Evolutionary conservation across 768 basidiomycete species (phyloP).

Genomic region (Termitomyces sp.): DNA sequence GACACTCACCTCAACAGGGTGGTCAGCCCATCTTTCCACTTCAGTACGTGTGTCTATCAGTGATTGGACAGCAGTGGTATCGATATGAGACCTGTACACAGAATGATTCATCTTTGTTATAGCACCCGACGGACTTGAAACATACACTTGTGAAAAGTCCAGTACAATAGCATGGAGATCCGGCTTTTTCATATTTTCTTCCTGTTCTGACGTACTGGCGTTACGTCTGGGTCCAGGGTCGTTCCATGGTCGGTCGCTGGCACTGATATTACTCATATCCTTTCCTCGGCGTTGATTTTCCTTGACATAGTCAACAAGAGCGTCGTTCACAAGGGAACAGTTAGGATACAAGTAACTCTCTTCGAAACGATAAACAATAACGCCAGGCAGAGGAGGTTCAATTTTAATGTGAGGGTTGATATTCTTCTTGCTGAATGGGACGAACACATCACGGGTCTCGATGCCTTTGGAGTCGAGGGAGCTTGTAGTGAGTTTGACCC

Average conservation of each 20-base stretch:
- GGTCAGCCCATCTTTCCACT: conserved; percentile 85
- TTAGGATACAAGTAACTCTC: conserved; percentile 90
- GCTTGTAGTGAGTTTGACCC: conserved; percentile 54
- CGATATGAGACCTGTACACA: conserved; percentile 66
- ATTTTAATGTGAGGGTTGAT: conserved; percentile 71
- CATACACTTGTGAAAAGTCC: conserved; percentile 83
- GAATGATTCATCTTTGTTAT: background rate
- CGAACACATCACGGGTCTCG: conserved; percentile 68
- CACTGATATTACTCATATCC: conserved; percentile 58
- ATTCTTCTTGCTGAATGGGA: conserved; percentile 62
- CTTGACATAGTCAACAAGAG: conserved; percentile 80
- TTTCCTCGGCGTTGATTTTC: conserved; percentile 68
- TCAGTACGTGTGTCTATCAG: conserved; percentile 84
- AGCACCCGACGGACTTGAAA: conserved; percentile 2
- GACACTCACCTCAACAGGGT: conserved; percentile 56
- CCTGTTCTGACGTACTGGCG: conserved; percentile 39
- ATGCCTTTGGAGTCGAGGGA: conserved; percentile 20
- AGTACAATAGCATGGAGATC: conserved; percentile 81
- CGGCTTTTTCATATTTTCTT: conserved; percentile 52
- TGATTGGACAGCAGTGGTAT: conserved; percentile 88
- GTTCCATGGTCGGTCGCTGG: conserved; percentile 89
- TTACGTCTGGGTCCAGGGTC: conserved; percentile 70
- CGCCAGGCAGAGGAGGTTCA: conserved; percentile 74
- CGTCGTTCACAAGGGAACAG: conserved; percentile 59
- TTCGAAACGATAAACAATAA: conserved; percentile 88